These are phyloP conservation scores for Erysimum cheiri DNA, from an alignment of 441 rosid genomes.

Conservation along the genomic window DNA sequence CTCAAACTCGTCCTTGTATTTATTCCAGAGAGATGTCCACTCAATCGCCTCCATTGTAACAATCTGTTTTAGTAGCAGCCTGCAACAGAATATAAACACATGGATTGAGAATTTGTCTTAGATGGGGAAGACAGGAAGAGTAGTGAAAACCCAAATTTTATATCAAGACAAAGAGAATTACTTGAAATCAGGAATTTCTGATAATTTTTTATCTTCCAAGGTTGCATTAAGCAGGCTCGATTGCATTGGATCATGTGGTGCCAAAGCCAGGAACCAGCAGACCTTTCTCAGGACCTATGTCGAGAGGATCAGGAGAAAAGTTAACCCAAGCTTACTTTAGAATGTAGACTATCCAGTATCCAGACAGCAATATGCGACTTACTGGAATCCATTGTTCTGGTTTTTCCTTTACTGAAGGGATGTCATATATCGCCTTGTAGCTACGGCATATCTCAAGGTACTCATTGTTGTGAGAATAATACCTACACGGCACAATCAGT, in stretches of 20 bases:
- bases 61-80: constrained; percentile 80
- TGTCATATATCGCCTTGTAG: constrained; percentile 90
- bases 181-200: constrained; percentile 86
- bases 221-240: constrained; percentile 84
- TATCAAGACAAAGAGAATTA: constrained; percentile 37
- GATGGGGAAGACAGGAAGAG: background rate
- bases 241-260: constrained; percentile 94
- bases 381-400: constrained; percentile 82
- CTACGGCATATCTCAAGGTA: constrained; percentile 91
- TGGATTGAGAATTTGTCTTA: background rate
- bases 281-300: constrained; percentile 80
- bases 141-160: constrained; percentile 1
- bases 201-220: constrained; percentile 76
- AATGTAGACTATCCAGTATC: background rate
- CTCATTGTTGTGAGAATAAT: constrained; percentile 78
- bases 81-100: constrained; percentile 41
- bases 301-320: background rate
- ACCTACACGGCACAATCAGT: constrained; percentile 56
- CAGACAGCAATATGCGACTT: constrained; percentile 23
- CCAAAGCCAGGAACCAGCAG: constrained; percentile 84
- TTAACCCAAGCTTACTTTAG: background rate
- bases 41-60: constrained; percentile 93
- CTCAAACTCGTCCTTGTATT: constrained; percentile 76
- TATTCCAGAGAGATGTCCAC: constrained; percentile 90
- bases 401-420: constrained; percentile 72